Evolutionary conservation across 2,329 filamentous ascomycete genomes (phyloP).

Genomic region (Phyllosticta paracitricarpa): DNA sequence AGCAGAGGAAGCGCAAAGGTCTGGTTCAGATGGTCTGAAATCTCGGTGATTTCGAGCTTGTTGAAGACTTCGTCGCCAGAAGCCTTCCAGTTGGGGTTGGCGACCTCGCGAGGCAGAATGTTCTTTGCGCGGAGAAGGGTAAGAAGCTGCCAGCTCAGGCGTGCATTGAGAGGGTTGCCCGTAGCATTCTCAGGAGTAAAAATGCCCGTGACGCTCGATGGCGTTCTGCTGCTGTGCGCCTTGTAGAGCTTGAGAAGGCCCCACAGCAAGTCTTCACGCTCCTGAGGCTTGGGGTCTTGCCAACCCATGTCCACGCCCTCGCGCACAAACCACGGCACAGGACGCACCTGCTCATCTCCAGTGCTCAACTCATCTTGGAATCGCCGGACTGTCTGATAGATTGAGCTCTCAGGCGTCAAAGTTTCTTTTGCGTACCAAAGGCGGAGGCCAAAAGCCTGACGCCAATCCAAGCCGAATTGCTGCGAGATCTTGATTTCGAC

Average conservation of each 20-base stretch:
- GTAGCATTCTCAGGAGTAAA: conserved; percentile 69
- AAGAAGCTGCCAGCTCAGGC: conserved; percentile 77
- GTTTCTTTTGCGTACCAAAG: conserved; percentile 65
- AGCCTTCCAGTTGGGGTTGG: conserved; percentile 18
- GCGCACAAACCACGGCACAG: conserved; percentile 61
- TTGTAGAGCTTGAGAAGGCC: conserved; percentile 76
- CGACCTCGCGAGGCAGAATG: conserved; percentile 13
- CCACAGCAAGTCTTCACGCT: conserved; percentile 73
- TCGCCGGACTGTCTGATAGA: conserved; percentile 61
- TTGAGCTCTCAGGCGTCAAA: conserved; percentile 44
- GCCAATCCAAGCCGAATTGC: conserved; percentile 82
- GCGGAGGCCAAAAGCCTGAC: conserved; percentile 81
- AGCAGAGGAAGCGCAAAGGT: conserved; percentile 28
- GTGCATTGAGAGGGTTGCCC: conserved; percentile 62
- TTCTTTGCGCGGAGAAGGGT: conserved; percentile 36
- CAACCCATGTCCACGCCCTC: conserved; percentile 49
- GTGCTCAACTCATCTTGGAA: conserved; percentile 66
- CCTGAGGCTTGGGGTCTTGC: conserved; percentile 48
- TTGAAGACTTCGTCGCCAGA: conserved; percentile 7
- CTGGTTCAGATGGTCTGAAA: conserved; percentile 50
- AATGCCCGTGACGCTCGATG: conserved; percentile 51
- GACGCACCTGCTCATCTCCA: conserved; percentile 57
- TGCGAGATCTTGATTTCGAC: conserved; percentile 73
- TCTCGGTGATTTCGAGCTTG: conserved; percentile 12
- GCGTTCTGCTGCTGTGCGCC: conserved; percentile 34